These are phyloP conservation scores for Tolypocladium sp. DNA, from an alignment of 2,329 filamentous ascomycete species.

Conservation along the genomic window DNA sequence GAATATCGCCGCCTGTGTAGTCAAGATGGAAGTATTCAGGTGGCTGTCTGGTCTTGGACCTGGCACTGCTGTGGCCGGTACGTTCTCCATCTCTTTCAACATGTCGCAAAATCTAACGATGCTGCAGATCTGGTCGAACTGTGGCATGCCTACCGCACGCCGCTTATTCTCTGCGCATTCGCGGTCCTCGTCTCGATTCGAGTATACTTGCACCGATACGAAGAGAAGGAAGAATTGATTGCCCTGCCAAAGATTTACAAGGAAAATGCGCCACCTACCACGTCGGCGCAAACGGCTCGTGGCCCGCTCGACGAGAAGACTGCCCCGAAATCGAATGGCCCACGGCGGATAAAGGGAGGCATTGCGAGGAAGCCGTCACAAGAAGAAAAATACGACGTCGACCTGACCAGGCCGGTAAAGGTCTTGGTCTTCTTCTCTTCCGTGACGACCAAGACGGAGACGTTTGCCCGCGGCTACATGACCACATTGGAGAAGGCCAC, in stretches of 20 bases:
- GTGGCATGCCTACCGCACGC: conserved; percentile 38
- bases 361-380: conserved; percentile 20
- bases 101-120: background rate
- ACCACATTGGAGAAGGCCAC: conserved; percentile 44
- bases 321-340: conserved; percentile 27
- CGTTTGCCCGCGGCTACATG: conserved; percentile 56
- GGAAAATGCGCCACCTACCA: conserved; percentile 4
- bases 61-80: background rate
- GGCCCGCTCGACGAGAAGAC: conserved; percentile 16
- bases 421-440: conserved; percentile 84
- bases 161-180: conserved; percentile 30
- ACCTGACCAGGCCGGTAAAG: conserved; percentile 46
- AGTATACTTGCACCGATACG: conserved; percentile 30
- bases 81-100: background rate
- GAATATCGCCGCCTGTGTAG: background rate
- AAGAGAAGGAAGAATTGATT: conserved; percentile 23
- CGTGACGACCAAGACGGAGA: conserved; percentile 74
- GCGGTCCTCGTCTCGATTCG: conserved; percentile 28
- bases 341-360: conserved; percentile 40
- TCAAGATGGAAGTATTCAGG: background rate
- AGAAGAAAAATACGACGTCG: conserved; percentile 14
- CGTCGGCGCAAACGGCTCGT: background rate
- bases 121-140: conserved; percentile 26
- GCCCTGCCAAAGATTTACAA: conserved; percentile 27
- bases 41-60: background rate